Evolutionary conservation across 139 green algal genomes (phyloP).

Genomic region (Picochlorum sp.): DNA sequence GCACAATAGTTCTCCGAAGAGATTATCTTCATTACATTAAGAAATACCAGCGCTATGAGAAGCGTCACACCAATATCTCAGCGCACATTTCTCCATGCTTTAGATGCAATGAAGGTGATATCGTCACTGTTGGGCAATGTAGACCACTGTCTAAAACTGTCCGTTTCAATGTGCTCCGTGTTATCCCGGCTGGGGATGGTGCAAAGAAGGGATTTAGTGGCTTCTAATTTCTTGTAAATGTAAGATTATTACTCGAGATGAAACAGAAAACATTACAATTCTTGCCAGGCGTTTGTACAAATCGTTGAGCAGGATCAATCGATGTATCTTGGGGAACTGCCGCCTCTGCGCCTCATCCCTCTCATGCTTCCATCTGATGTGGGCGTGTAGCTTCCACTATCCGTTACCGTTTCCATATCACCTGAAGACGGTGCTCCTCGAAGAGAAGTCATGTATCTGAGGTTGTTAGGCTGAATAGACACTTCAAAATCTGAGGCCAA

Average conservation of each 20-base stretch:
- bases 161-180: conserved; percentile 96
- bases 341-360: conserved; percentile 1
- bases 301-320: neutral
- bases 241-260: neutral
- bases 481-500: conserved; percentile 6
- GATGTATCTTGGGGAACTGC: conserved; percentile 4
- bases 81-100: conserved; percentile 95
- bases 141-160: conserved; percentile 97
- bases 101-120: conserved; percentile 88
- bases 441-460: conserved; percentile 5
- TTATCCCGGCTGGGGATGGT: conserved; percentile 66
- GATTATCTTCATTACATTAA: conserved; percentile 98
- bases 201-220: conserved; percentile 73
- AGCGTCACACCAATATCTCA: conserved; percentile 92
- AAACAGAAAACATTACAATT: neutral
- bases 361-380: conserved; percentile 7
- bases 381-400: conserved; percentile 10
- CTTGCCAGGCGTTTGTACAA: neutral
- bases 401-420: conserved; percentile 13
- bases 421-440: conserved; percentile 1
- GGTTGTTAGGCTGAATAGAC: conserved; percentile 6
- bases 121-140: conserved; percentile 94
- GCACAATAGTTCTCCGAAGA: conserved; percentile 92
- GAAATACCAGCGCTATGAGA: conserved; percentile 99
- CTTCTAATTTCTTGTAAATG: conserved; percentile 31